Conservation (phyloP, 176 grass and related monocot species). For the Hordeum marinum region DNA sequence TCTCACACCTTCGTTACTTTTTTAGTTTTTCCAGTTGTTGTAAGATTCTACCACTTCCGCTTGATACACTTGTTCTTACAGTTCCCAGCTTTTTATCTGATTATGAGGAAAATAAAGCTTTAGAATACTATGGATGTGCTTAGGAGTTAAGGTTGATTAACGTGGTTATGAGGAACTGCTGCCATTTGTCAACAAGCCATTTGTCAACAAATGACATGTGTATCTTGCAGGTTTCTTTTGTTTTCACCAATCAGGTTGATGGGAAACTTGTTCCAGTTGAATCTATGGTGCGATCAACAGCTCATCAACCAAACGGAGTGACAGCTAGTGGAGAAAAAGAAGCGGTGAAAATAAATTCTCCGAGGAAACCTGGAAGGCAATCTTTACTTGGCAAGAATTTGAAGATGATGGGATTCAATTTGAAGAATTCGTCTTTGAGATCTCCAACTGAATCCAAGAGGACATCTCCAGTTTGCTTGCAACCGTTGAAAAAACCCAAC, state of each 20-base stretch:
- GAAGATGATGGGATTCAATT: constrained; percentile 49
- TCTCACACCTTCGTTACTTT: not conserved
- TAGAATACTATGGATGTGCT: not conserved
- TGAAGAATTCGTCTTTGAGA: constrained; percentile 42
- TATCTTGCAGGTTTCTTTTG: constrained; percentile 85
- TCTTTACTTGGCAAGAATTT: constrained; percentile 37
- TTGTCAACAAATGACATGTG: not conserved
- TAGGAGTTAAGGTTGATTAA: constrained; percentile 7
- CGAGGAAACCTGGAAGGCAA: constrained; percentile 31
- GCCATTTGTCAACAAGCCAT: not conserved
- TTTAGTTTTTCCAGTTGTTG: not conserved
- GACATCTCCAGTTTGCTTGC: constrained; percentile 32
- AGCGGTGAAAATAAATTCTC: constrained; percentile 16
- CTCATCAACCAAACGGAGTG: constrained; percentile 34
- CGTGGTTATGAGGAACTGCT: not conserved
- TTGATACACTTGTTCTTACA: constrained; percentile 4
- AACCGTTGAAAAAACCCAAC: constrained; percentile 42
- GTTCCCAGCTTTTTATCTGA: not conserved
- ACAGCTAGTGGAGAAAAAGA: constrained; percentile 10
- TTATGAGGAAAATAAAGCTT: not conserved
- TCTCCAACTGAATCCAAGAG: constrained; percentile 36
- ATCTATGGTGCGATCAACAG: constrained; percentile 38
- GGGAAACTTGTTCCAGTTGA: constrained; percentile 95
- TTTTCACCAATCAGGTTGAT: constrained; percentile 98
- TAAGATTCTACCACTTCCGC: not conserved